Percentiles rank a stretch among this genome's conserved stretches.
phyloP scores from a whole-genome alignment of 2,329 filamentous ascomycete species.

The Diaporthe sp. region DNA sequence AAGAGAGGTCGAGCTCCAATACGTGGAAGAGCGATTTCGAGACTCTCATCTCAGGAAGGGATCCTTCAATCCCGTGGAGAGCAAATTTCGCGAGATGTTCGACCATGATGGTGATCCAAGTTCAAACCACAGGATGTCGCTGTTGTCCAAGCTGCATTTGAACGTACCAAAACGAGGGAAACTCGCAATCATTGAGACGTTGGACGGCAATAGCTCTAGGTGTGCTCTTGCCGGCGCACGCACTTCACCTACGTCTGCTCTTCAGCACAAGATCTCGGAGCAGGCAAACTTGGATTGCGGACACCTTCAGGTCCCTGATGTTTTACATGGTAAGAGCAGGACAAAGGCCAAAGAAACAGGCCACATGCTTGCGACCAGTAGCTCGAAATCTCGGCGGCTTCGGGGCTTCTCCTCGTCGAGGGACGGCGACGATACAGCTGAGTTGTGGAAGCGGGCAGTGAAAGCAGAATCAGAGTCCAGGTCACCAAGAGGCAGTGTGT shows the following conservation, averaged over 20 bases:
- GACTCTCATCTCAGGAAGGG: slow-evolving; percentile 45
- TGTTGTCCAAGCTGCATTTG: slow-evolving; percentile 50
- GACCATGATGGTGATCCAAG: slow-evolving; percentile 34
- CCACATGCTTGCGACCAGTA: not conserved
- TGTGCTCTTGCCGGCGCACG: not conserved
- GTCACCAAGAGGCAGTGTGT: slow-evolving; percentile 27
- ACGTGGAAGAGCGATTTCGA: slow-evolving; percentile 54
- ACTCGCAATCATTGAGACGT: slow-evolving; percentile 32
- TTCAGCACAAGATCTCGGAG: not conserved
- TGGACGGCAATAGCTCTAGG: slow-evolving; percentile 31
- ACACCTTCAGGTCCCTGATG: slow-evolving; percentile 25
- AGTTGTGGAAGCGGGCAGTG: slow-evolving; percentile 36
- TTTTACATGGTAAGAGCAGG: not conserved
- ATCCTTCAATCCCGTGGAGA: slow-evolving; percentile 43
- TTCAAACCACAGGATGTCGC: slow-evolving; percentile 38
- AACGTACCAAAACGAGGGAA: slow-evolving; percentile 45
- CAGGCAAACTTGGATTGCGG: not conserved
- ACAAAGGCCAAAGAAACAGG: not conserved
- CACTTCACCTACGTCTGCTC: not conserved
- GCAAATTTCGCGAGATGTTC: slow-evolving; percentile 56
- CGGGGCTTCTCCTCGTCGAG: slow-evolving; percentile 33
- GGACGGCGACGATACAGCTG: slow-evolving; percentile 32
- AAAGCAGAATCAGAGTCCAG: slow-evolving; percentile 33
- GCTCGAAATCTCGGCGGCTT: not conserved
- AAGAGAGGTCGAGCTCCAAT: slow-evolving; percentile 50